Conservation (phyloP, 2,329 filamentous ascomycete genomes). For the Pseudocercospora vitis region DNA sequence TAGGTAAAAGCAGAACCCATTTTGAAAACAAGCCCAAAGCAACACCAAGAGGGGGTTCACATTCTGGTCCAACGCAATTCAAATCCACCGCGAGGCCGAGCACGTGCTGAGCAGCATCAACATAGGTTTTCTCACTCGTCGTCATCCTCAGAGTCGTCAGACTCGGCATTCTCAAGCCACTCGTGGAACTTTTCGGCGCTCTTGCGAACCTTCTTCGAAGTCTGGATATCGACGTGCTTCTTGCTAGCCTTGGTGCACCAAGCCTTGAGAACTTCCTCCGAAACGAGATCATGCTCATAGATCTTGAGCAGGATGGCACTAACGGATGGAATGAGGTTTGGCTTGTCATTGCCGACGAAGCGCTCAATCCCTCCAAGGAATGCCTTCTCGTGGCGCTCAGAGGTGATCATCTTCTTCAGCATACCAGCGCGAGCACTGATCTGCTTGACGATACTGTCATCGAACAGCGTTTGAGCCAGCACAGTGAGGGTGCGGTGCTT, state of each 20-base stretch:
- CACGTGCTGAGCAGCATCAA: background rate
- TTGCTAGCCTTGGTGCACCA: conserved; percentile 97
- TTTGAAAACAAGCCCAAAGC: conserved; percentile 8
- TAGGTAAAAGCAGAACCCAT: conserved; percentile 11
- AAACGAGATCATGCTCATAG: conserved; percentile 86
- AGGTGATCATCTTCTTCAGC: conserved; percentile 84
- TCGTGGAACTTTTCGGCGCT: conserved; percentile 89
- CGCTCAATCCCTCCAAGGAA: conserved; percentile 94
- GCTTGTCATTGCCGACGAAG: conserved; percentile 79
- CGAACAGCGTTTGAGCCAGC: conserved; percentile 89
- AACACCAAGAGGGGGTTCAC: conserved; percentile 15
- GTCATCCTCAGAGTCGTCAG: conserved; percentile 33
- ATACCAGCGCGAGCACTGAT: conserved; percentile 79
- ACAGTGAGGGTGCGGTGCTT: conserved; percentile 94
- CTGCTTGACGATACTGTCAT: conserved; percentile 84
- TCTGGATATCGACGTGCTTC: conserved; percentile 90
- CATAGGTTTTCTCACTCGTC: conserved; percentile 14
- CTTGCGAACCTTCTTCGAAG: conserved; percentile 93
- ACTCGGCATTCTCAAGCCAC: conserved; percentile 67
- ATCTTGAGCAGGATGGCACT: conserved; percentile 85
- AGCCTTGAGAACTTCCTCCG: conserved; percentile 81
- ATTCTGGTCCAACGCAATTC: conserved; percentile 14
- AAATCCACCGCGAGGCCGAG: conserved; percentile 9
- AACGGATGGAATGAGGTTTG: conserved; percentile 73
- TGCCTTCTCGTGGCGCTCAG: conserved; percentile 92